Percentiles rank a stretch among this genome's conserved stretches.
These are phyloP conservation scores for Peniophora sp. DNA, from an alignment of 1,284 basidiomycete genomes.

Conservation along the genomic window DNA sequence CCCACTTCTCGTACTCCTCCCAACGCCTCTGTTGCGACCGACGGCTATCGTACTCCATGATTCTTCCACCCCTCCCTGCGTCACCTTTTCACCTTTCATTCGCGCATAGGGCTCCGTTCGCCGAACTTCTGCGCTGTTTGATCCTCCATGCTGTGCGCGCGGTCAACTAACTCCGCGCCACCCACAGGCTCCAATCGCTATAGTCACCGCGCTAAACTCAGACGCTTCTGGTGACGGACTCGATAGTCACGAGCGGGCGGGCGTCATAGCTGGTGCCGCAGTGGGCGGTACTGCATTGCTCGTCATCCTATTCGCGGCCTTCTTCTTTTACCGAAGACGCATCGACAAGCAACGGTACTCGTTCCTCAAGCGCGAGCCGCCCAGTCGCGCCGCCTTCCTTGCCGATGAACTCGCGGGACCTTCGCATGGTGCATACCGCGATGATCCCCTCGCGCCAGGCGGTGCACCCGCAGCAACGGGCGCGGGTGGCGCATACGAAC, in stretches of 20 bases:
- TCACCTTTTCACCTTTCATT: background rate
- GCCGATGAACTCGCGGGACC: conserved; percentile 33
- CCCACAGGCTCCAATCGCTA: conserved; percentile 16
- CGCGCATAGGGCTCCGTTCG: background rate
- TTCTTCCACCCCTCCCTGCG: background rate
- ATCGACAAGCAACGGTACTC: conserved; percentile 33
- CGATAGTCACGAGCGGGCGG: conserved; percentile 16
- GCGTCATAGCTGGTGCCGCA: conserved; percentile 38
- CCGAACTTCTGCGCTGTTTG: background rate
- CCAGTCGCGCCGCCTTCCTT: conserved; percentile 31
- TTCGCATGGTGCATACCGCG: conserved; percentile 7
- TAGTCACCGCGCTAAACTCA: conserved; percentile 18
- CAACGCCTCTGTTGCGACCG: too few species aligned
- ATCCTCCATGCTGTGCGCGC: background rate
- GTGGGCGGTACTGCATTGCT: conserved; percentile 35
- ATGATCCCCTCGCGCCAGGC: conserved; percentile 26
- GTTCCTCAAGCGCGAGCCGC: conserved; percentile 22
- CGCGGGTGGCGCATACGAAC: conserved; percentile 7
- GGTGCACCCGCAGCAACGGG: conserved; percentile 10
- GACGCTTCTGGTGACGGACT: background rate
- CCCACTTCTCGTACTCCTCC: background rate
- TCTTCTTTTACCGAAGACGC: conserved; percentile 34
- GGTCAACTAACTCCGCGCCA: background rate
- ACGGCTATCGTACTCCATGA: too few species aligned
- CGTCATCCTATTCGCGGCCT: conserved; percentile 26